These are phyloP conservation scores for Aspergillus pseudotamarii DNA, from an alignment of 2,329 filamentous ascomycete species.

Conservation along the genomic window DNA sequence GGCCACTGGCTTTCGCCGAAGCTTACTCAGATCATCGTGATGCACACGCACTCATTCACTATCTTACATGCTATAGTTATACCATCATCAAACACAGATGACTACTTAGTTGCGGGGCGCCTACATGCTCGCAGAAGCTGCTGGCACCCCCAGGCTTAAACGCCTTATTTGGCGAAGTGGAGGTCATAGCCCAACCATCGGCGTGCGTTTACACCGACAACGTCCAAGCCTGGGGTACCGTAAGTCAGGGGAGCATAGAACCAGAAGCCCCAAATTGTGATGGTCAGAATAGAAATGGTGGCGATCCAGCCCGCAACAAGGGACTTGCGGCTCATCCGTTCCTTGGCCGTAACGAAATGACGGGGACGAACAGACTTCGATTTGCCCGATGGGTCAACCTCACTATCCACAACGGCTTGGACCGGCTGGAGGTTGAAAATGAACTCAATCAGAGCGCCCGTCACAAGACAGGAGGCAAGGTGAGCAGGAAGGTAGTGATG, in stretches of 20 bases:
- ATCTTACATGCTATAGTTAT: constrained; percentile 4
- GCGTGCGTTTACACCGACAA: constrained; percentile 75
- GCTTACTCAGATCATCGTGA: not conserved
- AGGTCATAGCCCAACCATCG: constrained; percentile 98
- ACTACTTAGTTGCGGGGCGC: not conserved
- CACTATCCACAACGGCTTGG: constrained; percentile 47
- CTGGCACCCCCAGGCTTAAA: not conserved
- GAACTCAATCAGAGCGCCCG: constrained; percentile 90
- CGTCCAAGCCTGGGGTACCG: constrained; percentile 82
- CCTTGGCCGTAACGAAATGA: constrained; percentile 74
- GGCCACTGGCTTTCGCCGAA: not conserved
- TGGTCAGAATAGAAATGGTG: constrained; percentile 66
- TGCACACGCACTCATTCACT: not conserved
- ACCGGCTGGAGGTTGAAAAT: constrained; percentile 87
- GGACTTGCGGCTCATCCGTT: constrained; percentile 79
- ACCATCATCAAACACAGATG: not conserved
- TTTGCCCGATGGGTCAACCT: constrained; percentile 42
- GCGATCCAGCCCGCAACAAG: constrained; percentile 79
- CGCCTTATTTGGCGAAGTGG: constrained; percentile 89
- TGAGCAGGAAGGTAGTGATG: constrained; percentile 97
- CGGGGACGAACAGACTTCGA: constrained; percentile 45
- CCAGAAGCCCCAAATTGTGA: constrained; percentile 77
- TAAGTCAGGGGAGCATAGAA: constrained; percentile 97
- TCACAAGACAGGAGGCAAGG: constrained; percentile 84
- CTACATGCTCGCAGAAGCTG: not conserved